Conservation (phyloP, 1,139 yeast genomes). For the Ashbya aceris region DNA sequence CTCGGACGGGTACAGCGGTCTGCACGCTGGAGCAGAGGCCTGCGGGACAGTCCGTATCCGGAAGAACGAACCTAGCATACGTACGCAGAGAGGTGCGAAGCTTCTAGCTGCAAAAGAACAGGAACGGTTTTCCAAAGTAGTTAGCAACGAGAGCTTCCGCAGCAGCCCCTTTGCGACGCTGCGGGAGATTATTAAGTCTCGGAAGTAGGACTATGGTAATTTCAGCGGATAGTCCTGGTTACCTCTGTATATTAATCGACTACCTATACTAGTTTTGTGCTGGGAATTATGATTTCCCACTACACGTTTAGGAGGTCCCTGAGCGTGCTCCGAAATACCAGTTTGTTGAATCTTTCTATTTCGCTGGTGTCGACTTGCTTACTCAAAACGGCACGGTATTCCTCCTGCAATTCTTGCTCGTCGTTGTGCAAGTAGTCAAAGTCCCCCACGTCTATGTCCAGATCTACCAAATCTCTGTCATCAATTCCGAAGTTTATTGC, state of each 20-base stretch:
- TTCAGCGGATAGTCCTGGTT: too few species aligned
- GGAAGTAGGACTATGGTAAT: background rate
- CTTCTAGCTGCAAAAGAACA: slow-evolving; percentile 46
- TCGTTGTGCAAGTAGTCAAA: slow-evolving; percentile 17
- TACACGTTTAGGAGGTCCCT: slow-evolving; percentile 5
- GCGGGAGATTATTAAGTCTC: slow-evolving; percentile 34
- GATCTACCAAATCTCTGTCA: slow-evolving; percentile 49
- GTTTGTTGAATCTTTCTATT: slow-evolving; percentile 18
- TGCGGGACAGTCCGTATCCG: slow-evolving; percentile 25
- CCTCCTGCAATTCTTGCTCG: slow-evolving; percentile 17
- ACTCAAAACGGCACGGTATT: slow-evolving; percentile 23
- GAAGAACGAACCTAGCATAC: slow-evolving; percentile 53
- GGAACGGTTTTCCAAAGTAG: slow-evolving; percentile 44
- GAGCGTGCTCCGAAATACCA: slow-evolving; percentile 9
- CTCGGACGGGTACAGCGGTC: slow-evolving; percentile 6
- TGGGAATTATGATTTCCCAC: background rate
- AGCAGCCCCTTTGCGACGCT: slow-evolving; percentile 51
- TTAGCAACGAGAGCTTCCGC: slow-evolving; percentile 44
- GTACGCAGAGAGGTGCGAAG: slow-evolving; percentile 46
- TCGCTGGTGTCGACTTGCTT: slow-evolving; percentile 31
- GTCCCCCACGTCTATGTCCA: slow-evolving; percentile 37
- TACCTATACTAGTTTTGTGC: too few species aligned
- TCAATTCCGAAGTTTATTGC: slow-evolving; percentile 51
- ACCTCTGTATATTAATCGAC: too few species aligned
- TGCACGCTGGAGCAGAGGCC: slow-evolving; percentile 18